Evolutionary conservation across 192 early-diverging fungal genomes (phyloP).

Genomic region (Dissophora globulifera): DNA sequence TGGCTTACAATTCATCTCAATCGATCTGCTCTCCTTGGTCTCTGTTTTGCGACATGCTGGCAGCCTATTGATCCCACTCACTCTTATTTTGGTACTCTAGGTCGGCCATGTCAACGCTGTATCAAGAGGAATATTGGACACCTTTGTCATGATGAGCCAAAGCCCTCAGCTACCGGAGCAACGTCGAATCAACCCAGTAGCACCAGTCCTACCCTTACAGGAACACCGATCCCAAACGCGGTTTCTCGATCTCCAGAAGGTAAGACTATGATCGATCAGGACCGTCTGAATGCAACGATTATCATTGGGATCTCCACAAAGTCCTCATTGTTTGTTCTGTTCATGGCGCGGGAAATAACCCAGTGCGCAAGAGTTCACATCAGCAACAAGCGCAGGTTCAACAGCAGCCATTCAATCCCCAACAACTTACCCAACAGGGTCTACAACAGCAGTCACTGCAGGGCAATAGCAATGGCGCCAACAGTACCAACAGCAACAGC

Average conservation of each 20-base stretch:
- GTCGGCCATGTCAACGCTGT: constrained; percentile 94
- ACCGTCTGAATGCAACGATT: too few relatives aligned
- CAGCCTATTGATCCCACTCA: too few relatives aligned
- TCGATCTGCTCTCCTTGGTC: too few relatives aligned
- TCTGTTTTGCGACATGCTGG: too few relatives aligned
- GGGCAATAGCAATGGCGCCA: too few relatives aligned
- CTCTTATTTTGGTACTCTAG: constrained; percentile 32
- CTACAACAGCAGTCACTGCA: constrained; percentile 19
- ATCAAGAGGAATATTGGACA: constrained; percentile 96
- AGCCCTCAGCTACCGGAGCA: constrained; percentile 41
- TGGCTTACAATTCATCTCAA: too few relatives aligned
- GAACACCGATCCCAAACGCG: constrained; percentile 11
- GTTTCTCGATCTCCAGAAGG: constrained; percentile 34
- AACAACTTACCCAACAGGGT: constrained; percentile 14
- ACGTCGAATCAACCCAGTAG: constrained; percentile 26
- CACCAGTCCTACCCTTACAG: constrained; percentile 16
- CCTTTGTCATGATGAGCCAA: constrained; percentile 90
- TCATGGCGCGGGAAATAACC: not conserved
- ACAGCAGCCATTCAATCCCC: constrained; percentile 8
- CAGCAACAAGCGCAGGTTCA: constrained; percentile 24
- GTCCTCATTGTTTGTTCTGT: not conserved
- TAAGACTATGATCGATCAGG: too few relatives aligned
- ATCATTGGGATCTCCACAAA: too few relatives aligned
- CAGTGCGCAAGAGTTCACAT: constrained; percentile 27
- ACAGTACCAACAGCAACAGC: constrained; percentile 32